Conservation (phyloP, 345 rosid genomes). For the Orychophragmus violaceus region DNA sequence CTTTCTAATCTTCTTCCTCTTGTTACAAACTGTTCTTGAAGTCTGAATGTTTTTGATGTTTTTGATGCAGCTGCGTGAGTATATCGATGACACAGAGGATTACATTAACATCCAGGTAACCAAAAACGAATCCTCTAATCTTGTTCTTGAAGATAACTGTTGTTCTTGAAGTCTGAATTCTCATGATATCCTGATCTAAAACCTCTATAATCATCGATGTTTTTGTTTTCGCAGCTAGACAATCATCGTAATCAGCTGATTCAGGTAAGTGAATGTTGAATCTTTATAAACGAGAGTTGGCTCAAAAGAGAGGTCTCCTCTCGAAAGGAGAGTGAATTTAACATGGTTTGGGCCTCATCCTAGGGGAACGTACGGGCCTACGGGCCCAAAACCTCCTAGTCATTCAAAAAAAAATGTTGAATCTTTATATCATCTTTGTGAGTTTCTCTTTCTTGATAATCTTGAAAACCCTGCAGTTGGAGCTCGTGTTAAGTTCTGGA, state of each 20-base stretch:
- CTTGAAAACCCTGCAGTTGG: constrained; percentile 49
- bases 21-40: not conserved
- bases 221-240: constrained; percentile 59
- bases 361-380: no score
- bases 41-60: not conserved
- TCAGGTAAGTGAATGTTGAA: constrained; percentile 45
- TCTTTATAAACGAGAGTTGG: no score
- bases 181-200: not conserved
- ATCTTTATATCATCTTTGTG: not conserved
- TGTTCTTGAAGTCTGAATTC: constrained; percentile 1
- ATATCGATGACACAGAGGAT: constrained; percentile 97
- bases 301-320: no score
- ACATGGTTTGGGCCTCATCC: no score
- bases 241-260: constrained; percentile 97
- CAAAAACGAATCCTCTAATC: not conserved
- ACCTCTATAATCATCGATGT: not conserved
- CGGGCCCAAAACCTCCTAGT: no score
- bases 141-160: no score
- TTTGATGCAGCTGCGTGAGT: constrained; percentile 82
- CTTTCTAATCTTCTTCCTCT: no score
- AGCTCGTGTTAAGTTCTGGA: constrained; percentile 71
- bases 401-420: no score
- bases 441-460: constrained; percentile 1
- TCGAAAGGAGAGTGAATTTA: no score
- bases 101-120: constrained; percentile 92